Evolutionary conservation across 495 filamentous ascomycete genomes (phyloP), one percentile per base, ranked within the genome.

Genomic region (Platismatia glauca): DNA sequence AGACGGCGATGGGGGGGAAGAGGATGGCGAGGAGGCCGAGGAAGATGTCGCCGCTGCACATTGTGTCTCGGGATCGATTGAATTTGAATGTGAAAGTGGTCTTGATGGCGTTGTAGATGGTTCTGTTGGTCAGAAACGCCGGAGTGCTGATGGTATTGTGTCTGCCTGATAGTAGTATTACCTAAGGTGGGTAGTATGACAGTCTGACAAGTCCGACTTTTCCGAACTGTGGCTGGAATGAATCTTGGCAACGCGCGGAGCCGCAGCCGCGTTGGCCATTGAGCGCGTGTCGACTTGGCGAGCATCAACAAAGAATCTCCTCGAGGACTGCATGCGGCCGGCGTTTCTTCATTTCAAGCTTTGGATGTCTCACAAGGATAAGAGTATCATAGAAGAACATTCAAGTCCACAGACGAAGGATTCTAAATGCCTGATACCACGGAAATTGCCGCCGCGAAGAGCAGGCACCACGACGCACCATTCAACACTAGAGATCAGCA

Each of bases 1-100:
- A 97, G 67, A 97, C 93, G 67, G 91, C 82, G 61, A 98, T 80
- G 35, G 94, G 94, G 18, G 94, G 94, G 77, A 98, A 97, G 71
- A 98, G 83, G 70, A 97, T 81, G 68, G 92, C 90, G 67, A 98
- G 74, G 38, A 96, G 70, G 73, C 82, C 89, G 68, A 98, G 86
- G 76, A 97, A 96, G 66, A 90, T 80, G 77, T 98, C 94, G 60
- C 79, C 69, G 61, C 87, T 84, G 77, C 90, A 90, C 65, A 67
- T 67, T 29, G 15, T 43, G 39, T 56, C 13, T 18, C 4, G 31
- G 8, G 52, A 20, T 56, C 4, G 2, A 44, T 15, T 18, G 27
- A n/a, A n/a, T n/a, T n/a, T n/a, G n/a, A n/a, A n/a, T n/a, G n/a
- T n/a, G n/a, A n/a, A n/a, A n/a, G 16, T 35, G 3, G 18, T 27